Percentiles rank a stretch among this genome's conserved stretches.
phyloP scores from a whole-genome alignment of 1,139 yeast species.

The Pneumocystis murina region DNA sequence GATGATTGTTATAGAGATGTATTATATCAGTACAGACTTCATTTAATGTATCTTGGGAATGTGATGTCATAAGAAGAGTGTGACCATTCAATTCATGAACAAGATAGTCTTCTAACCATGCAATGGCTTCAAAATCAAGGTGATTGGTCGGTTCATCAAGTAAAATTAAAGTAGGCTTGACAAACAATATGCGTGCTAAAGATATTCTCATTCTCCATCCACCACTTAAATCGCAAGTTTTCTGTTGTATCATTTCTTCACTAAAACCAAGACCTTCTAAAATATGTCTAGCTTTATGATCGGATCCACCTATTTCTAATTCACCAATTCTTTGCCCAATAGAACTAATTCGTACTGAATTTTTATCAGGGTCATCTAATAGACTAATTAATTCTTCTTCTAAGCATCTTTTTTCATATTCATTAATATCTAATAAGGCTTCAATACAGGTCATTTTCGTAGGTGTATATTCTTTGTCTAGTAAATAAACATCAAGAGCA shows the following conservation, averaged over 20 bases:
- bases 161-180: slow-evolving; percentile 71
- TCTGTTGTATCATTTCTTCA: slow-evolving; percentile 63
- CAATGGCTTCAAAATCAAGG: slow-evolving; percentile 98
- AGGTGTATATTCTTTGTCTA: slow-evolving; percentile 96
- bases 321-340: slow-evolving; percentile 12
- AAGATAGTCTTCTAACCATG: slow-evolving; percentile 96
- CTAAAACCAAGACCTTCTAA: slow-evolving; percentile 96
- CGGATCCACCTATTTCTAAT: slow-evolving; percentile 10
- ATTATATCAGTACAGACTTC: slow-evolving; percentile 98
- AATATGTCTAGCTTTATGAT: slow-evolving; percentile 40
- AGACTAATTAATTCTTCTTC: slow-evolving; percentile 82
- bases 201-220: slow-evolving; percentile 93
- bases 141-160: slow-evolving; percentile 98
- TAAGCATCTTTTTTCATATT: slow-evolving; percentile 73
- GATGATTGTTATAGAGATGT: slow-evolving; percentile 70
- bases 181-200: slow-evolving; percentile 66
- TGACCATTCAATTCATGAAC: slow-evolving; percentile 26
- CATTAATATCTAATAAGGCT: slow-evolving; percentile 95
- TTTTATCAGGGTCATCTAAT: slow-evolving; percentile 14
- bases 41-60: slow-evolving; percentile 97
- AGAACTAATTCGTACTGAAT: slow-evolving; percentile 11
- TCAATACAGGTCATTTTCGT: slow-evolving; percentile 84
- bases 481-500: slow-evolving; percentile 72
- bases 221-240: slow-evolving; percentile 98
- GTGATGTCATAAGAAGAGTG: slow-evolving; percentile 73